These are phyloP conservation scores for Aristolochia contorta DNA, from an alignment of 164 flowering plant species.

Conservation along the genomic window DNA sequence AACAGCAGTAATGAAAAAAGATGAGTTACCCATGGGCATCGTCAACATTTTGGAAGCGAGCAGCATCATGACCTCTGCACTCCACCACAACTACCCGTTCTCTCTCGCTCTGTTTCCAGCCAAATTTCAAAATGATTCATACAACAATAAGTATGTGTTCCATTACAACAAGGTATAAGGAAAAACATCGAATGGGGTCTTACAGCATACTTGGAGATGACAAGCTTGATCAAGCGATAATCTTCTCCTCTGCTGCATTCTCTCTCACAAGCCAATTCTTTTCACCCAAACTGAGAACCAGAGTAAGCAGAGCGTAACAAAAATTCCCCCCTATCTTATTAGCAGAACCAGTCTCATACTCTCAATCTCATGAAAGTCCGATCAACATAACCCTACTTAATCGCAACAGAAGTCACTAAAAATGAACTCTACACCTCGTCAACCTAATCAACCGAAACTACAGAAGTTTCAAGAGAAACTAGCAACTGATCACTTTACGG, in stretches of 20 bases:
- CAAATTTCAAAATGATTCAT: conserved; percentile 1
- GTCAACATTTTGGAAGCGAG: conserved; percentile 58
- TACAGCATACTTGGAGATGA: conserved; percentile 67
- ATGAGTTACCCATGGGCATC: conserved; percentile 83
- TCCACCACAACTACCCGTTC: conserved; percentile 69
- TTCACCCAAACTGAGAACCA: neutral
- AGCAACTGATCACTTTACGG: too few species aligned
- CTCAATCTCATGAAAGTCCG: too few species aligned
- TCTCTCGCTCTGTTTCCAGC: conserved; percentile 41
- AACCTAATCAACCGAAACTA: too few species aligned
- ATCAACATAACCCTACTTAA: too few species aligned
- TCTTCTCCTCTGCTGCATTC: conserved; percentile 99
- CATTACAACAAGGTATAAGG: too few species aligned
- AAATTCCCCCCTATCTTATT: too few species aligned
- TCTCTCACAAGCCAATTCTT: conserved; percentile 75
- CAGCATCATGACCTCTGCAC: conserved; percentile 97
- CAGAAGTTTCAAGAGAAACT: too few species aligned
- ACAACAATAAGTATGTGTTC: neutral
- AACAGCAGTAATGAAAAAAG: too few species aligned
- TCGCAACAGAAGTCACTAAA: too few species aligned
- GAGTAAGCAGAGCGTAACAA: too few species aligned
- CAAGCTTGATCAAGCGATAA: conserved; percentile 84
- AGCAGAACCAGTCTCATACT: too few species aligned
- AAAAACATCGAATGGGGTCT: conserved; percentile 10
- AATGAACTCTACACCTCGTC: too few species aligned